Evolutionary conservation across 768 basidiomycete species (phyloP).

Genomic region (Calocybe gangraenosa): DNA sequence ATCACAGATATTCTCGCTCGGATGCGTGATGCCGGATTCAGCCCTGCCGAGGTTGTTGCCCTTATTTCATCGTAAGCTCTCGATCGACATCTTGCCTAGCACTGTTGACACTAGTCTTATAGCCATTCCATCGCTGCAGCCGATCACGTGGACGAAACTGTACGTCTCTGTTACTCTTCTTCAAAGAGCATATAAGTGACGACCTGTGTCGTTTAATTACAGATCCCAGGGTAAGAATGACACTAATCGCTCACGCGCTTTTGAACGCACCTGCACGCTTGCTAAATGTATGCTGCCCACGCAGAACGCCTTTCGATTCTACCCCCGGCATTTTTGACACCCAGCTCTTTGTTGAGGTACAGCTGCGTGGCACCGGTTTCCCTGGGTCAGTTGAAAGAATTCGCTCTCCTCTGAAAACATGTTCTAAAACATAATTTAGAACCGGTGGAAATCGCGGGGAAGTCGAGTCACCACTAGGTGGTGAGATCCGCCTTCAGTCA

Average conservation of each 20-base stretch:
- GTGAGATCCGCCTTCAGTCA: conserved; percentile 42
- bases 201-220: not conserved
- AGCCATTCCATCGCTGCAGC: conserved; percentile 24
- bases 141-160: conserved; percentile 28
- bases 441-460: not conserved
- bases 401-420: not conserved
- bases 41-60: conserved; percentile 30
- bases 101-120: not conserved
- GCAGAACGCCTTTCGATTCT: conserved; percentile 38
- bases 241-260: not conserved
- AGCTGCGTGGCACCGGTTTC: conserved; percentile 34
- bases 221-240: conserved; percentile 18
- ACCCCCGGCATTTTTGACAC: conserved; percentile 40
- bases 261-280: not conserved
- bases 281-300: not conserved
- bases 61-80: conserved; percentile 29
- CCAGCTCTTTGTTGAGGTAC: conserved; percentile 42
- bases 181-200: conserved; percentile 2
- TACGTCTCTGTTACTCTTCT: conserved; percentile 1
- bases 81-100: not conserved
- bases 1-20: conserved; percentile 28
- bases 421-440: no score
- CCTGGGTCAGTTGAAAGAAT: conserved; percentile 38
- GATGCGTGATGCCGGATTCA: conserved; percentile 32
- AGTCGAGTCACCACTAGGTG: conserved; percentile 8